Base-by-base conservation (phyloP, 805 yeast species). In the Groenewaldozyma tartarivorans region DNA sequence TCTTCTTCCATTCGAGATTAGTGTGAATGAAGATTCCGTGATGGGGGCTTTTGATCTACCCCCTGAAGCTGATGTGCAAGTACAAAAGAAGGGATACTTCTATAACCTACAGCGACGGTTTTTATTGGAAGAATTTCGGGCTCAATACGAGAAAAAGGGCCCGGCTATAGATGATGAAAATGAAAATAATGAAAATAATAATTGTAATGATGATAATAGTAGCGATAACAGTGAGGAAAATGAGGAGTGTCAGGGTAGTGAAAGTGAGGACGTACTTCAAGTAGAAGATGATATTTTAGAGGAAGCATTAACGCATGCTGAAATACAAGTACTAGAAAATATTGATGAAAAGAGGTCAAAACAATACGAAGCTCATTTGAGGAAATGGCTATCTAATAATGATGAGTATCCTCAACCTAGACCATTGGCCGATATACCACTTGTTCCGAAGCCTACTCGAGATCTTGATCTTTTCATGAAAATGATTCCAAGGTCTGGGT, bases 281-380 rank as follows among this genome's bases (percentile, higher is more conserved):
- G 13, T n/a, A 26, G 6, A 7, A 31, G 17, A 31, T n/a, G 36
- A 34, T 17, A n/a, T 17, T 7, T 5, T 13, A 18, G 29, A 18
- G 24, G 40, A 37, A 4, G 15, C 16, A 5, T 24, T 37, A 2
- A 5, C 32, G 13, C 15, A 27, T 19, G n/a, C 4, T 4, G 40
- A 38, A 20, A 27, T 29, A 3, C n/a, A 19, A 7, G 27, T 24
- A 3, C 29, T 38, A 9, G 40, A 38, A 20, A 17, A 15, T 5
- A 31, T 16, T 16, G 40, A 38, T 19, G 21, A 20, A 4, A 26
- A 38, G 26, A 31, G 18, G 21, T 30, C 40, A 3, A 27, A 20
- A 6, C 20, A 29, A 2, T 33, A 38, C 18, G 40, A 38, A n/a
- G 20, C 13, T 3, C 3, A 3, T 9, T 20, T 38, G 17, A 18